Evolutionary conservation across 2,329 filamentous ascomycete genomes (phyloP), one percentile per base, ranked within the genome.

Genomic region (Didymella arachidicola): DNA sequence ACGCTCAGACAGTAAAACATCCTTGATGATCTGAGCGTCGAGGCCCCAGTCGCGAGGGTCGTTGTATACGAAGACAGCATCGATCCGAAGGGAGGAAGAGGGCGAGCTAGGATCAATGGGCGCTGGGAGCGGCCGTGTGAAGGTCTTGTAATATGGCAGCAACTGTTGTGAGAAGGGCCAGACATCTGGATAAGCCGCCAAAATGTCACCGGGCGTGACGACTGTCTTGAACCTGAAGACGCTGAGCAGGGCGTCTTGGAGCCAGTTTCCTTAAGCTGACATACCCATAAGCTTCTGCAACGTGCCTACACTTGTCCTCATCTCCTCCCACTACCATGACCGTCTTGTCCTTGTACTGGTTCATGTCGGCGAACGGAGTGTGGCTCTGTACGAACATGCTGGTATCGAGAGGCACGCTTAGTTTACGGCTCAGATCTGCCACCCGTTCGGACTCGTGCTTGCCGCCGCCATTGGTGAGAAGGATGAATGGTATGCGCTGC

Each of bases 11-110:
- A 96, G 83, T 7, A 98, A 81, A 11, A 97, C 80, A 76, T 99
- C 95, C 53, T 90, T 78, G 57, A 98, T 89, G 67, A 98, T 81
- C 73, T 96, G 91, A 2, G 87, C 87, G 76, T 98, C 94, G 10
- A 97, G 84, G 0, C 91, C 93, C 95, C 95, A 99, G 80, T 99
- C 95, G 55, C 95, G 87, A 3, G 95, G 93, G 77, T 98, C 95
- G 75, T 97, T 96, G 83, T 94, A 97, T 7, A 97, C 90, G 70
- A 98, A 90, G 27, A 98, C 87, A 27, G 93, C 93, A 72, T 96
- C 92, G 66, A 99, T 89, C 68, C 92, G 93, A 46, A 94, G 83
- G 18, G 81, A 83, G 14, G 80, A 79, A 0, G 77, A 77, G 2
- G 77, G 81, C 59, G 81, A 79, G 16, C 74, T 71, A 36, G 82